Evolutionary conservation across 345 rosid species (phyloP).

Genomic region (Aurinia saxatilis): DNA sequence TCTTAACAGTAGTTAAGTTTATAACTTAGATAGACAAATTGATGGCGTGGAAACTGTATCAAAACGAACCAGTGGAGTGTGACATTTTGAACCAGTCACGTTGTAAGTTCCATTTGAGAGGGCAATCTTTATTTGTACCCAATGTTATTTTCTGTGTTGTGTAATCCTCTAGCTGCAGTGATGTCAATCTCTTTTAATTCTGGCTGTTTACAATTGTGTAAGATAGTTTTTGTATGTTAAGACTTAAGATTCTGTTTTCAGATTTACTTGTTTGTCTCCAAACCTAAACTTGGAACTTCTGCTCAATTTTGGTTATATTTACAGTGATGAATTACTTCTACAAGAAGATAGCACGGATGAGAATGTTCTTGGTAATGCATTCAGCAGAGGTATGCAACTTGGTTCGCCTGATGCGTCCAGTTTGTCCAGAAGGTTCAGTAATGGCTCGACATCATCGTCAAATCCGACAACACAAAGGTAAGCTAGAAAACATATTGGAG

Average conservation of each 20-base stretch:
- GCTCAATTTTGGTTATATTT: constrained; percentile 21
- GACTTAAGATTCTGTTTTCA: background rate
- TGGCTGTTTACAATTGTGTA: background rate
- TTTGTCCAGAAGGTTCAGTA: constrained; percentile 42
- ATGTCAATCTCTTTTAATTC: background rate
- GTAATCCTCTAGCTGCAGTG: background rate
- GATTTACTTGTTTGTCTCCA: background rate
- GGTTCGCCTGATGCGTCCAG: constrained; percentile 48
- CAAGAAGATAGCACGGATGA: constrained; percentile 75
- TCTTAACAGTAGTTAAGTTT: constrained; percentile 3
- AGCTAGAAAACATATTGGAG: background rate
- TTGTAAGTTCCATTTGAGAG: background rate
- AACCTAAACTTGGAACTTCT: background rate
- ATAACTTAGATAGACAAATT: background rate
- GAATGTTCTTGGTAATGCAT: constrained; percentile 47
- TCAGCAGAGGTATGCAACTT: constrained; percentile 64
- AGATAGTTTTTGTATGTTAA: background rate
- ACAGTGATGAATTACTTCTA: constrained; percentile 81
- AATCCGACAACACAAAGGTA: constrained; percentile 59
- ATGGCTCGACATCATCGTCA: constrained; percentile 36
- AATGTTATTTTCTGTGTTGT: background rate
- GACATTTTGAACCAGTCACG: background rate
- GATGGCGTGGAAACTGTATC: background rate
- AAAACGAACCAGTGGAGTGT: background rate
- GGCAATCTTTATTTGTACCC: background rate